Conservation (phyloP, 345 rosid species). For the Streptanthus diversifolius region DNA sequence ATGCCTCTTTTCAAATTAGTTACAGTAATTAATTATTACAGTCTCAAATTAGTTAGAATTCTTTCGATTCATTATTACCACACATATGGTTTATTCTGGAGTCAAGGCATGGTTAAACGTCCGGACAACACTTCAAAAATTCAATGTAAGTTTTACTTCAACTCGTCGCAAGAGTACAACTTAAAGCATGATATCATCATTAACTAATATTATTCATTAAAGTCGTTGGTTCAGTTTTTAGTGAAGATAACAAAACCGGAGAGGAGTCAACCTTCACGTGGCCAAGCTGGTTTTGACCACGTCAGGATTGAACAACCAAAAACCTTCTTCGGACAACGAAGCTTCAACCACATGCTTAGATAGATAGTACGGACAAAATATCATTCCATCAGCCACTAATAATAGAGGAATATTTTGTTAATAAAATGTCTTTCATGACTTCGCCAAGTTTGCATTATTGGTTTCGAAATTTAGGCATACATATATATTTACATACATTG, state of each 20-base stretch:
- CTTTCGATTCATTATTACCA: neutral
- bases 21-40: no score
- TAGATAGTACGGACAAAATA: slow-evolving; percentile 16
- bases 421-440: neutral
- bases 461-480: neutral
- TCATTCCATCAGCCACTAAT: neutral
- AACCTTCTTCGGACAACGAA: slow-evolving; percentile 23
- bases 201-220: neutral
- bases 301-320: neutral
- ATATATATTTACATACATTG: no score
- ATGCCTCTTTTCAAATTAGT: neutral
- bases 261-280: slow-evolving; percentile 30
- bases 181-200: neutral
- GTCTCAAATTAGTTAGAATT: neutral
- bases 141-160: neutral
- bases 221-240: neutral
- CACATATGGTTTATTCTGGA: neutral
- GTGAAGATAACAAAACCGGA: neutral
- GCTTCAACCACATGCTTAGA: slow-evolving; percentile 27
- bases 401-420: neutral
- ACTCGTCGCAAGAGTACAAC: slow-evolving; percentile 4
- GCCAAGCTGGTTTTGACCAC: slow-evolving; percentile 15
- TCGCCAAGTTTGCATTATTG: neutral
- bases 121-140: neutral
- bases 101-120: neutral